Evolutionary conservation across 192 early-diverging fungal genomes (phyloP).

Genomic region (Linnemannia exigua): DNA sequence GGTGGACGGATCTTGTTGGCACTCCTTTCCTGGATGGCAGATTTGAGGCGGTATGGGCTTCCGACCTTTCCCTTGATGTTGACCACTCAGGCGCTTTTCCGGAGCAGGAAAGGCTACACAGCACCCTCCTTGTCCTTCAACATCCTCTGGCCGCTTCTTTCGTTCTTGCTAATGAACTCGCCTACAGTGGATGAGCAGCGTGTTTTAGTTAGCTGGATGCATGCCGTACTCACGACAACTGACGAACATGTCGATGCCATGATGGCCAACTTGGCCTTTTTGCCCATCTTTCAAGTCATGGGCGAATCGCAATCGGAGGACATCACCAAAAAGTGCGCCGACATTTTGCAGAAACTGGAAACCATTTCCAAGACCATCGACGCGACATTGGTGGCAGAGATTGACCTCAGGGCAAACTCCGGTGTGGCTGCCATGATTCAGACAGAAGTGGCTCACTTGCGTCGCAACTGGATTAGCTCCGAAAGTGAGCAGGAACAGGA

Average conservation of each 20-base stretch:
- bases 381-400: neutral
- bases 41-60: constrained; percentile 38
- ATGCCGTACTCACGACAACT: constrained; percentile 8
- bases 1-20: constrained; percentile 31
- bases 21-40: constrained; percentile 35
- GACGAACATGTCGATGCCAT: constrained; percentile 14
- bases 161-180: constrained; percentile 59
- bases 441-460: constrained; percentile 28
- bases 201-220: constrained; percentile 54
- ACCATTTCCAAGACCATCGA: constrained; percentile 15
- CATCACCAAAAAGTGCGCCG: constrained; percentile 46
- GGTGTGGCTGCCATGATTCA: constrained; percentile 44
- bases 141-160: constrained; percentile 57
- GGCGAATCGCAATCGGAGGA: constrained; percentile 48
- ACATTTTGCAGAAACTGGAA: constrained; percentile 46
- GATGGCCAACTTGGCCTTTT: constrained; percentile 58
- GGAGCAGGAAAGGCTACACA: constrained; percentile 23
- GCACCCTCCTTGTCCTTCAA: constrained; percentile 33
- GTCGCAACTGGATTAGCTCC: neutral
- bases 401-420: neutral
- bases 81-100: constrained; percentile 23
- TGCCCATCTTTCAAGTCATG: constrained; percentile 68
- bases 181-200: constrained; percentile 63
- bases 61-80: constrained; percentile 31
- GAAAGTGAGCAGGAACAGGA: neutral